Evolutionary conservation across 768 basidiomycete genomes (phyloP).

Genomic region (Trametes punicea): DNA sequence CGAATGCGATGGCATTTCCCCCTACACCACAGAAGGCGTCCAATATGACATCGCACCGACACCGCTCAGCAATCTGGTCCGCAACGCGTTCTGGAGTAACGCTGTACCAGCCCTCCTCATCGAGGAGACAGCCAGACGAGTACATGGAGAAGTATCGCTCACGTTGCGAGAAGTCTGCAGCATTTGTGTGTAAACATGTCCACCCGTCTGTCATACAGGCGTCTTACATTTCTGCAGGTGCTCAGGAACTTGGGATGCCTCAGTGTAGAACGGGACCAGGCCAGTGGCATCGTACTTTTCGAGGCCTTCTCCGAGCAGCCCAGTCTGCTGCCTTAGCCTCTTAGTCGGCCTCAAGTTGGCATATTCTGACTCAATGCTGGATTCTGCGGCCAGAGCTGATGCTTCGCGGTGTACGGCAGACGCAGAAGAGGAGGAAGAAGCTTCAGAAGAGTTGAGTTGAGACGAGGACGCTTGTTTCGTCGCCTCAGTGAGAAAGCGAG

Average conservation of each 20-base stretch:
- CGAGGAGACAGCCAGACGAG: constrained; percentile 78
- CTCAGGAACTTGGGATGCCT: constrained; percentile 65
- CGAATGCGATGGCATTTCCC: constrained; percentile 96
- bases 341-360: constrained; percentile 33
- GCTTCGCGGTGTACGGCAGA: too few relatives aligned
- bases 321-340: constrained; percentile 28
- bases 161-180: constrained; percentile 81
- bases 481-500: constrained; percentile 10
- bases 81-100: constrained; percentile 95
- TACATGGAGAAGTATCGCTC: constrained; percentile 79
- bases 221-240: constrained; percentile 81
- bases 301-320: constrained; percentile 29
- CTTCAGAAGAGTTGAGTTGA: not conserved
- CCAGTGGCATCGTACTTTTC: constrained; percentile 64
- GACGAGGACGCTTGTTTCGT: not conserved
- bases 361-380: not conserved
- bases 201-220: not conserved
- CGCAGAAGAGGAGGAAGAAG: too few relatives aligned
- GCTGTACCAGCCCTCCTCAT: constrained; percentile 97
- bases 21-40: constrained; percentile 99
- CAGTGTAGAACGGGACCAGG: constrained; percentile 68
- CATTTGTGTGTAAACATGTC: not conserved
- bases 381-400: too few relatives aligned
- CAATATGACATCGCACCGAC: constrained; percentile 77
- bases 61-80: constrained; percentile 87